Base-by-base conservation (phyloP, 371 early-diverging fungal genomes). In the Mortierella sp. region DNA sequence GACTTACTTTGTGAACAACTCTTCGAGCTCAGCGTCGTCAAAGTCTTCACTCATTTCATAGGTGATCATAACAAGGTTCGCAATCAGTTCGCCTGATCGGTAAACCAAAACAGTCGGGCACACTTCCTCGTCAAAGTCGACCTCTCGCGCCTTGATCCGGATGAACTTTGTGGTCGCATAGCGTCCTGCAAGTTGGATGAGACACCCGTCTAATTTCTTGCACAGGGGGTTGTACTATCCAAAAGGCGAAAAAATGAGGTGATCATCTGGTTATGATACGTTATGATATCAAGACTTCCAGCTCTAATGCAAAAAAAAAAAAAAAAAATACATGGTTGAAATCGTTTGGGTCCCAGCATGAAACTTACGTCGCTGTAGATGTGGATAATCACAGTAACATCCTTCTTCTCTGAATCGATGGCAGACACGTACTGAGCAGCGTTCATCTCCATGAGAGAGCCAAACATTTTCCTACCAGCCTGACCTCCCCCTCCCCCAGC, bases 371-470 rank as follows among this genome's bases (percentile, higher is more conserved):
- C 76, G 46, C 43, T 64, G 46, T 68, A 75, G 44, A 69, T 75
- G 30, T 75, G 76, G 39, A 75, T 75, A 27, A 75, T 27, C 9
- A 69, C 57, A 6, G 76, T 60, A 24, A 64, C 57, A 56, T 75
- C 61, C 54, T 75, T 68, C 49, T 68, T 63, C 27, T 75, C 76
- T 23, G 60, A 41, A 19, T 75, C 76, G 21, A 75, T 68, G 14
- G 69, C 65, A 30, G 50, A 32, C 21, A 75, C 75, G 34, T 75
- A 75, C 44, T 75, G 75, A 21, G 64, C 56, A 21, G 60, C 64
- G 19, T 75, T 75, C 75, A 75, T 75, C 52, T 75, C 75, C 75
- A 75, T 75, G 31, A 75, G 44, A 12, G 68, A 68, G 6, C 75
- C 75, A 64, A 75, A 75, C 34, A 68, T 27, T 50, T 68, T 75